Conservation (phyloP, 345 rosid genomes). For the Isatis tinctoria region DNA sequence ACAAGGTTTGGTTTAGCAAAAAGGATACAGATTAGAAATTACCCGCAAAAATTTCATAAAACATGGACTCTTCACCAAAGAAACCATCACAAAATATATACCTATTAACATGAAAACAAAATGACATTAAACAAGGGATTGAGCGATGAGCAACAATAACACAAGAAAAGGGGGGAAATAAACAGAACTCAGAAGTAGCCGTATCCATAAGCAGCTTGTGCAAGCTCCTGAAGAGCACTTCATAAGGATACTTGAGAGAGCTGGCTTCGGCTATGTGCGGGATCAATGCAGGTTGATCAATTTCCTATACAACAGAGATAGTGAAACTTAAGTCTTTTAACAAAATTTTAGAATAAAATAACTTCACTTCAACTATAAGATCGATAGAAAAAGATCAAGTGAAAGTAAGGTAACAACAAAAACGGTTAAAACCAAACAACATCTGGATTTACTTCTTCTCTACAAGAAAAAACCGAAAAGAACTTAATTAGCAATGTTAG, state of each 20-base stretch:
- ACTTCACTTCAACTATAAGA: not conserved
- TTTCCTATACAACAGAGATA: conserved; percentile 56
- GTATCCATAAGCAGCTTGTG: conserved; percentile 98
- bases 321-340: conserved; percentile 9
- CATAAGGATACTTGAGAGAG: conserved; percentile 88
- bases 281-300: conserved; percentile 93
- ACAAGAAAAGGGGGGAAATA: conserved; percentile 16
- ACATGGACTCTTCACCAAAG: conserved; percentile 92
- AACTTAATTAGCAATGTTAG: not conserved
- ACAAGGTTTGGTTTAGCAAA: not conserved
- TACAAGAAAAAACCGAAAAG: too few species aligned
- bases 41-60: conserved; percentile 89
- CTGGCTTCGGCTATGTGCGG: conserved; percentile 99
- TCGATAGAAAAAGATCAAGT: too few species aligned
- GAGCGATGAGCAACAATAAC: conserved; percentile 1
- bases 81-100: conserved; percentile 93
- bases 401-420: too few species aligned
- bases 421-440: too few species aligned
- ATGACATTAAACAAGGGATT: conserved; percentile 9
- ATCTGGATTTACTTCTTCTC: too few species aligned
- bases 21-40: conserved; percentile 12
- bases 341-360: not conserved
- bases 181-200: conserved; percentile 93
- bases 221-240: conserved; percentile 93
- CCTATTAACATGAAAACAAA: conserved; percentile 42